Percentiles rank a stretch among this genome's conserved stretches.
These are phyloP conservation scores for Coemansia sp. DNA, from an alignment of 192 early-diverging fungal species.

Conservation along the genomic window DNA sequence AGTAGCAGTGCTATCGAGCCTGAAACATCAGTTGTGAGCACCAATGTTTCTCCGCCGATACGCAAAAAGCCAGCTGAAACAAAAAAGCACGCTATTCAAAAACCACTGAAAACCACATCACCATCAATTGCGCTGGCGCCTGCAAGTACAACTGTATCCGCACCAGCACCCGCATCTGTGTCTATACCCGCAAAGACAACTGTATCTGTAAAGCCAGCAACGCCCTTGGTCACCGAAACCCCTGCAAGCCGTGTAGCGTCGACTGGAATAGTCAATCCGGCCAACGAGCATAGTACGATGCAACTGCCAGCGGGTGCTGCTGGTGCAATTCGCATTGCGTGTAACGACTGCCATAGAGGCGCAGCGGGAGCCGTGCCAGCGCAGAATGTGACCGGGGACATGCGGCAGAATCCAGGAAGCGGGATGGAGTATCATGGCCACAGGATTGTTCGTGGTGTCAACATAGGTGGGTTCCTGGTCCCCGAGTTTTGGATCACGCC, in stretches of 20 bases:
- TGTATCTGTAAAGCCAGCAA: neutral
- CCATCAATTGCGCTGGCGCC: neutral
- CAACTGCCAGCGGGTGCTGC: neutral
- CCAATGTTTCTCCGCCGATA: neutral
- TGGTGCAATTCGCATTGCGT: constrained; percentile 20
- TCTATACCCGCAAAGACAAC: neutral
- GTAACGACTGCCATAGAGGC: neutral
- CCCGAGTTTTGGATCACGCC: constrained; percentile 65
- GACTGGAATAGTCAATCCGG: neutral
- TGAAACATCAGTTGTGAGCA: constrained; percentile 2
- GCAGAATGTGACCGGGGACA: constrained; percentile 23
- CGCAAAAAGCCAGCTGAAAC: constrained; percentile 3
- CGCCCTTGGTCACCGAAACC: neutral
- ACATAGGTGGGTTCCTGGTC: constrained; percentile 62
- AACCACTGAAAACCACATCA: neutral
- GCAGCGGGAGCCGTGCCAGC: neutral
- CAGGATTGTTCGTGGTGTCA: constrained; percentile 56
- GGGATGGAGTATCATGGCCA: constrained; percentile 51
- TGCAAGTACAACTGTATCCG: neutral
- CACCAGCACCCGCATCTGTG: neutral
- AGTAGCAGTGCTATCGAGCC: neutral
- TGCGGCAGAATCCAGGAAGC: constrained; percentile 35
- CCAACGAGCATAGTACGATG: neutral
- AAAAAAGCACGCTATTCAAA: neutral
- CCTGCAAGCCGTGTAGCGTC: neutral